A percentile compares a stretch with the other conserved stretches of the same genome.
Evolutionary conservation across 805 yeast species (phyloP).

Genomic region (Metschnikowia continentalis): DNA sequence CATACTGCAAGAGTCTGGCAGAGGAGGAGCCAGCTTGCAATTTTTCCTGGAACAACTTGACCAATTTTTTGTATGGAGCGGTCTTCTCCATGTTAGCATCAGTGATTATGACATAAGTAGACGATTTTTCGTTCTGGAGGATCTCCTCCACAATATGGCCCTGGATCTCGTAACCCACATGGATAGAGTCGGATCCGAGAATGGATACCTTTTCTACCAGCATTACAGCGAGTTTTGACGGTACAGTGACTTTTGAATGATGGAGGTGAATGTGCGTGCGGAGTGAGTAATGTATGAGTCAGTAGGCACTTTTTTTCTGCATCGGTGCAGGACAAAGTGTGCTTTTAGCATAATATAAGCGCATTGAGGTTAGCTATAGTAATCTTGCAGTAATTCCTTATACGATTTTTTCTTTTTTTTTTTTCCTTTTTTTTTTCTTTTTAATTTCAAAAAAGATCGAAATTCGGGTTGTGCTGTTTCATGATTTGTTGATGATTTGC

Average conservation of each 20-base stretch:
- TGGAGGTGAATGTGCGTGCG: background rate
- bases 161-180: constrained; percentile 81
- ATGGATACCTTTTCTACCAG: constrained; percentile 58
- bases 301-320: constrained; percentile 5
- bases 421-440: no score
- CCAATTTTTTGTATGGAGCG: constrained; percentile 53
- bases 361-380: background rate
- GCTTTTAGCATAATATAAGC: background rate
- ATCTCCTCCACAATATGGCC: constrained; percentile 69
- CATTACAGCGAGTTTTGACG: constrained; percentile 10
- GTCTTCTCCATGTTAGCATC: constrained; percentile 74
- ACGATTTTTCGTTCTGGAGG: constrained; percentile 60
- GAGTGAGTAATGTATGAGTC: constrained; percentile 4
- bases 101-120: constrained; percentile 88
- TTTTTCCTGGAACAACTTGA: constrained; percentile 36
- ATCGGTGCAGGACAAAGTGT: constrained; percentile 2
- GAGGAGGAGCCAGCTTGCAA: constrained; percentile 49
- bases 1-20: constrained; percentile 67
- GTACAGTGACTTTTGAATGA: constrained; percentile 2
- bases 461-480: no score
- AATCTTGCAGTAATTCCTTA: background rate
- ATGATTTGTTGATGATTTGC: no score
- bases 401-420: no score
- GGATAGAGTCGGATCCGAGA: constrained; percentile 78
- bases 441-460: no score